Base-by-base conservation (phyloP, 441 rosid species). In the Biscutella laevigata region DNA sequence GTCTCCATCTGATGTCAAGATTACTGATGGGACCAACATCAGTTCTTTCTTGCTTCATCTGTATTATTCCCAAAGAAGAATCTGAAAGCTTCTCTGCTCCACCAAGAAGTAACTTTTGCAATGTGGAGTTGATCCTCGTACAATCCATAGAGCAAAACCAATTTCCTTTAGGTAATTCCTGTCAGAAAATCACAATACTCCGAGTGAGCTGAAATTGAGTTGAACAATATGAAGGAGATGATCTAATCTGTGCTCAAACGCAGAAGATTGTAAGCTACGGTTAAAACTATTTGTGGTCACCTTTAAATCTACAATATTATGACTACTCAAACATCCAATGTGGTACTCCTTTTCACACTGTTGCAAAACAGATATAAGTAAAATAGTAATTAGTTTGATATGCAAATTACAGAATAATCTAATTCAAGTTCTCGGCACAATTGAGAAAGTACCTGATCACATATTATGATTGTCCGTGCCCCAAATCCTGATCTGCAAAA, bases 291-390 rank as follows among this genome's bases (percentile, higher is more conserved):
- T 36, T 36, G 44, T 9, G 11, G 53, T 39, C 38, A 67, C 67
- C 64, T 55, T 56, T 59, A 33, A 41, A 56, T 57, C 39, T 75
- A 84, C 73, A 66, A 88, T 89, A 59, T 80, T 61, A 71, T 71
- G 74, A 86, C 85, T 83, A 65, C 67, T 76, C 77, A 92, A 67
- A 71, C 99, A 92, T 33, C 97, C 97, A 56, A 92, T 88, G 70
- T 92, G 99, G 76, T 76, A 86, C 73, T 92, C 99, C 73, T 83
- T 81, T 71, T 92, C 99, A 34, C 99, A 92, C 99, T 92, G 67
- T 62, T 37, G 65, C 62, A 61, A 22, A 64, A 28, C 6, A 52
- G 10, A 53, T 33, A 32, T n/a, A 29, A 37, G 42, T 30, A 39
- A 13, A 26, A 33, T 15, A 39, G n/a, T 11, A 44, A 17, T 14